A percentile compares a stretch with the other conserved stretches of the same genome.
phyloP scores from a whole-genome alignment of 106 monocot species.

The Apostasia ramifera region DNA sequence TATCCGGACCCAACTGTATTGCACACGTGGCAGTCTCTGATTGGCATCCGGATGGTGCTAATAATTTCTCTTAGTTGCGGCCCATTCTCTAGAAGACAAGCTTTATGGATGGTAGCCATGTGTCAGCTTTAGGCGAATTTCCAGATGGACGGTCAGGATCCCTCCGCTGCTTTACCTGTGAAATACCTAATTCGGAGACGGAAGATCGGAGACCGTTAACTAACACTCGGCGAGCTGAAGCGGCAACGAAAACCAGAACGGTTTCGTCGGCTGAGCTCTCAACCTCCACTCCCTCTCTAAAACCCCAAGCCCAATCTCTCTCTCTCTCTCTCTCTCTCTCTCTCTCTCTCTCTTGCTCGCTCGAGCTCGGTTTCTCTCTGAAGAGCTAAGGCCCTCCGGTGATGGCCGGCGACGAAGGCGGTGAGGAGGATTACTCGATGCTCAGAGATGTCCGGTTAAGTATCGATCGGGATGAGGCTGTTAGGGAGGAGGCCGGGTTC shows the following conservation, averaged over 20 bases:
- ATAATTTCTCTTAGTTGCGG: too few relatives aligned
- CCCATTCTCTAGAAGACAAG: too few relatives aligned
- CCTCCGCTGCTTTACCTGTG: neutral
- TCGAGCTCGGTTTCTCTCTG: neutral
- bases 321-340: neutral
- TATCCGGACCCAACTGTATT: too few relatives aligned
- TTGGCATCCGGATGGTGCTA: too few relatives aligned
- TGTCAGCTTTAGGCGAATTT: neutral
- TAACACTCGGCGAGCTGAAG: neutral
- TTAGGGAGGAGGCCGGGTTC: conserved; percentile 28
- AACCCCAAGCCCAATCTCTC: neutral
- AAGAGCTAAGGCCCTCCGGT: too few relatives aligned
- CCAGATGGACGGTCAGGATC: neutral
- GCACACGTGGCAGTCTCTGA: too few relatives aligned
- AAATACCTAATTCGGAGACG: conserved; percentile 4
- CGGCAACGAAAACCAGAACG: neutral
- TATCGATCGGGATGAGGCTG: conserved; percentile 24
- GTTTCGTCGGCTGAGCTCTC: neutral
- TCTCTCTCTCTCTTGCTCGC: neutral
- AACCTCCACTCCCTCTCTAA: conserved; percentile 5
- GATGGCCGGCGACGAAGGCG: conserved; percentile 1
- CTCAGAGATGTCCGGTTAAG: conserved; percentile 23
- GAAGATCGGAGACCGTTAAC: conserved; percentile 7
- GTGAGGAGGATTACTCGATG: conserved; percentile 6
- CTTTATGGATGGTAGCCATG: too few relatives aligned